A percentile compares a stretch with the other conserved stretches of the same genome.
phyloP scores from a whole-genome alignment of 2,329 filamentous ascomycete species.

The Beauveria sp. region DNA sequence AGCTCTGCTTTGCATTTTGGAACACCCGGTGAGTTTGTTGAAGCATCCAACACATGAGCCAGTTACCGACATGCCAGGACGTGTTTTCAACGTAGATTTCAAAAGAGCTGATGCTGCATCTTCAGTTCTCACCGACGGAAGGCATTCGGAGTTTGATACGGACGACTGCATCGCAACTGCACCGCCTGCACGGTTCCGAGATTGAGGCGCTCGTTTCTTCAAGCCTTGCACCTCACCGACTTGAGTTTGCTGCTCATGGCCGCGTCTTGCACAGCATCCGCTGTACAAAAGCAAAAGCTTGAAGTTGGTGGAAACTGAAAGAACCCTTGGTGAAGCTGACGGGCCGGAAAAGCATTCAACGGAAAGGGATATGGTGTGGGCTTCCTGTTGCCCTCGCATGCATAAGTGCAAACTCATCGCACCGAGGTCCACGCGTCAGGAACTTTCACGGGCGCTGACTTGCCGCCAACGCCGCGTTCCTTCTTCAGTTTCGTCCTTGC shows the following conservation, averaged over 20 bases:
- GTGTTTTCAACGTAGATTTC: neutral
- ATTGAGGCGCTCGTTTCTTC: neutral
- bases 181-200: neutral
- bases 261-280: neutral
- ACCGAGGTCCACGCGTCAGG: neutral
- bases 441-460: neutral
- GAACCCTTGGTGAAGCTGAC: neutral
- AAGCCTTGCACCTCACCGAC: neutral
- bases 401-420: neutral
- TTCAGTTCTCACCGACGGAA: neutral
- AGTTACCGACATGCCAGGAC: neutral
- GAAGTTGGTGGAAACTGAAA: neutral
- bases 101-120: neutral
- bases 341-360: neutral
- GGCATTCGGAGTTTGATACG: neutral
- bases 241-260: neutral
- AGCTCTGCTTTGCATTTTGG: neutral
- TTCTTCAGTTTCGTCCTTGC: neutral
- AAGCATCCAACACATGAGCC: neutral
- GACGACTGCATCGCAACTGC: neutral
- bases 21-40: neutral
- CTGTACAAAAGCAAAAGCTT: neutral
- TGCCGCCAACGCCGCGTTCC: neutral
- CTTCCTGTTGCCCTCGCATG: neutral
- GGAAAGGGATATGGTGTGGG: neutral